Conservation (phyloP, 2,329 filamentous ascomycete species). For the Xylariaceae sp. region DNA sequence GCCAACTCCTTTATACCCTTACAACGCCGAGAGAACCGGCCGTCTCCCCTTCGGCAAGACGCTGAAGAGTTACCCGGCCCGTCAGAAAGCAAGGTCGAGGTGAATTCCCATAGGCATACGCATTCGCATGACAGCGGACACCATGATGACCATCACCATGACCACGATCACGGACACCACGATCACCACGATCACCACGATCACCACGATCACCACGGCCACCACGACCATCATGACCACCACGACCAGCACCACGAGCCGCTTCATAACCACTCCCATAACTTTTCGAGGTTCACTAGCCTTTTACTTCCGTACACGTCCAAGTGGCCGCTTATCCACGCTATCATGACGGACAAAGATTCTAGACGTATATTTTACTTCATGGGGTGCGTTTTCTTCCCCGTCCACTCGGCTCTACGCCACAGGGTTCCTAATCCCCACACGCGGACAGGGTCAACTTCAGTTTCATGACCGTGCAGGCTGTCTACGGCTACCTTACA, state of each 20-base stretch:
- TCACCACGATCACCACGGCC: conserved; percentile 27
- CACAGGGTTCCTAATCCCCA: conserved; percentile 8
- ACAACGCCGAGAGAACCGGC: conserved; percentile 34
- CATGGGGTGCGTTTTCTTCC: conserved; percentile 60
- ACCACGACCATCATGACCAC: conserved; percentile 3
- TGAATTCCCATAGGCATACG: conserved; percentile 17
- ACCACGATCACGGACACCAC: conserved; percentile 31
- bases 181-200: no score
- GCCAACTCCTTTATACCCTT: conserved; percentile 35
- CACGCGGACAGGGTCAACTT: conserved; percentile 72
- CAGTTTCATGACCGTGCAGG: conserved; percentile 88
- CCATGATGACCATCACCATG: conserved; percentile 26
- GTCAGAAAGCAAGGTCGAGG: conserved; percentile 18
- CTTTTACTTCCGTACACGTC: conserved; percentile 67
- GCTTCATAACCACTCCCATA: conserved; percentile 24
- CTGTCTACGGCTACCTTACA: conserved; percentile 88
- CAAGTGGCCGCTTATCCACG: conserved; percentile 73
- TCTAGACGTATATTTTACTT: conserved; percentile 97
- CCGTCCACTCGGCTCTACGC: conserved; percentile 6
- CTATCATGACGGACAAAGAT: conserved; percentile 85
- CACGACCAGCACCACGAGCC: conserved; percentile 26
- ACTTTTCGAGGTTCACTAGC: conserved; percentile 65
- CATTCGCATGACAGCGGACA: conserved; percentile 28
- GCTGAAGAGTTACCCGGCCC: conserved; percentile 26
- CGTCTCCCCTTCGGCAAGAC: conserved; percentile 32